Base-by-base conservation (phyloP, 345 rosid species). In the Clausena lansium region DNA sequence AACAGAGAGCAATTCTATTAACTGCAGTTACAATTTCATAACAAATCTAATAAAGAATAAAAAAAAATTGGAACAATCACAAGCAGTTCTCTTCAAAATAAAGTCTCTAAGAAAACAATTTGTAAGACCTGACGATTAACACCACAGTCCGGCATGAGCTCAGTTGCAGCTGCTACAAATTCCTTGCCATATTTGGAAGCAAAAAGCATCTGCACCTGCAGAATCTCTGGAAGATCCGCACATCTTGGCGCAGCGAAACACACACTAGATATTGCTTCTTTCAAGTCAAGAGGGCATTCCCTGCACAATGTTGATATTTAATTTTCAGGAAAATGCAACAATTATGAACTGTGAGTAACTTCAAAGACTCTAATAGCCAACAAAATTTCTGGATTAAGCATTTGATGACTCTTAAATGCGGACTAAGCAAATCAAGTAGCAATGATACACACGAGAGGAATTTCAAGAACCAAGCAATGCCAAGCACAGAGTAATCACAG, bases 191-290 rank as follows among this genome's bases (percentile, higher is more conserved):
- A 96, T 81, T 96, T 96, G 71, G 90, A 67, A 38, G 86, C 88
- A 85, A 96, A 96, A 15, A 87, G 87, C 79, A 94, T 85, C 79
- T 96, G 99, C 70, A 90, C 97, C 86, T 96, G 99, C 80, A 85
- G 90, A 88, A 96, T 80, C 87, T 96, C 99, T 22, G 85, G 87
- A 83, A 96, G 85, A 80, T 96, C 99, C 6, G 97, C 95, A 85
- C 99, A 96, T 89, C 98, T 89, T 61, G 99, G 98, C 14, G 99
- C 97, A 84, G 95, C 99, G 82, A 96, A 96, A 87, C 98, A 94
- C 66, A 96, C 77, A 59, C 97, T 96, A 54, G 97, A 92, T 77
- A 96, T 91, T 28, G 99, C 95, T 83, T 96, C 98, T 87, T 96
- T 96, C 76, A 96, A 80, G 85, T 96, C 99, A 61, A 96, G 50